Conservation (phyloP, 2,329 filamentous ascomycete species). For the Penicillium sp. region DNA sequence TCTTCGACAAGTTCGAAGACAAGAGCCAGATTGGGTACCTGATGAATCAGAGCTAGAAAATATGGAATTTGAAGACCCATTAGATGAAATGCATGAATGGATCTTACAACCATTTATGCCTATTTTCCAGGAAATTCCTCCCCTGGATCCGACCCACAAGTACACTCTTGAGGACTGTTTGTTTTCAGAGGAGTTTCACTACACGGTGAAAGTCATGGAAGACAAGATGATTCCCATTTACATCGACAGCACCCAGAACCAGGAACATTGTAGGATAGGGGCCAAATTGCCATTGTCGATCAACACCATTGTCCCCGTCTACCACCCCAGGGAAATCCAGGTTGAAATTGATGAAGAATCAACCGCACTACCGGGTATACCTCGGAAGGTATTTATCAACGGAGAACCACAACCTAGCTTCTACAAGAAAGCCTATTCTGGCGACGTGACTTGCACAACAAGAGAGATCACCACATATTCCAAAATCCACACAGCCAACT, state of each 20-base stretch:
- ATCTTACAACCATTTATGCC: neutral
- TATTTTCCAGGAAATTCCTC: neutral
- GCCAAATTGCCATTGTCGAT: neutral
- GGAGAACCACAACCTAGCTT: neutral
- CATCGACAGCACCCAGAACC: neutral
- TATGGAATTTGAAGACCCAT: neutral
- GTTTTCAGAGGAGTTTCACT: neutral
- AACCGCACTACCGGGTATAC: neutral
- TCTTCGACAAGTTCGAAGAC: neutral
- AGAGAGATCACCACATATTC: neutral
- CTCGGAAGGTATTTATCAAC: neutral
- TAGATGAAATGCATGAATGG: neutral
- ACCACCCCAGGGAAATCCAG: neutral
- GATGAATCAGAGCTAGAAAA: neutral
- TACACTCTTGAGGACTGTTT: conserved; percentile 1
- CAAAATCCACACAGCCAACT: neutral
- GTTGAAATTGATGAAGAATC: neutral
- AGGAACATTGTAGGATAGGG: neutral
- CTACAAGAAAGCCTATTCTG: neutral
- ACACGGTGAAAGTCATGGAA: neutral
- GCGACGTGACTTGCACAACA: neutral
- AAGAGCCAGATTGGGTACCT: neutral
- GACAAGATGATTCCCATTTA: neutral
- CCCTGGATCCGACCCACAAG: neutral
- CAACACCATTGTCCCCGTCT: neutral